phyloP scores from a whole-genome alignment of 345 rosid species.

The Eutrema heterophyllum region DNA sequence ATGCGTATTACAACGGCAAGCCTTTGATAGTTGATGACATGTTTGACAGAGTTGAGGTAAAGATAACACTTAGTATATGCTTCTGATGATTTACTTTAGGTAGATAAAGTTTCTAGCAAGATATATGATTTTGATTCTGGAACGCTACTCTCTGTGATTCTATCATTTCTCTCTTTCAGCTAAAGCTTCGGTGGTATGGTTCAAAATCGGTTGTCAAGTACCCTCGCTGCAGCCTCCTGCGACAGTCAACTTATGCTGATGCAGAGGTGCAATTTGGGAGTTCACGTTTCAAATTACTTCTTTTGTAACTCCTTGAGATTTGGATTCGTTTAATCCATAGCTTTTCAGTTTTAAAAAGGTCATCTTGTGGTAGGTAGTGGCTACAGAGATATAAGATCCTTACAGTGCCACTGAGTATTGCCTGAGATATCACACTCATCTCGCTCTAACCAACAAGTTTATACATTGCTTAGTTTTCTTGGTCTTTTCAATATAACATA shows the following conservation, averaged over 20 bases:
- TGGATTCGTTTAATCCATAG: background rate
- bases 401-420: background rate
- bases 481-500: too few species aligned
- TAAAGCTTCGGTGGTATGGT: conserved; percentile 82
- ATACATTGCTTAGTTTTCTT: too few species aligned
- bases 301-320: background rate
- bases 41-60: conserved; percentile 98
- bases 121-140: background rate
- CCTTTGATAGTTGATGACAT: conserved; percentile 91
- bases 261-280: conserved; percentile 65
- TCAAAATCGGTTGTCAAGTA: conserved; percentile 90
- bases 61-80: background rate
- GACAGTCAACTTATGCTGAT: conserved; percentile 83
- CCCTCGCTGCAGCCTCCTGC: conserved; percentile 89
- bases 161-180: conserved; percentile 37
- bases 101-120: background rate
- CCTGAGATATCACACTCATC: background rate
- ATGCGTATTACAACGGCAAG: conserved; percentile 81
- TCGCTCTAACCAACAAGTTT: background rate
- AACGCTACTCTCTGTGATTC: background rate
- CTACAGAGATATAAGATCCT: background rate
- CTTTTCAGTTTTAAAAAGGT: background rate
- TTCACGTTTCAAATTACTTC: conserved; percentile 1
- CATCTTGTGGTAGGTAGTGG: background rate
- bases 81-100: background rate